Conservation (phyloP, 345 rosid genomes). For the Pugionium dolabratum region DNA sequence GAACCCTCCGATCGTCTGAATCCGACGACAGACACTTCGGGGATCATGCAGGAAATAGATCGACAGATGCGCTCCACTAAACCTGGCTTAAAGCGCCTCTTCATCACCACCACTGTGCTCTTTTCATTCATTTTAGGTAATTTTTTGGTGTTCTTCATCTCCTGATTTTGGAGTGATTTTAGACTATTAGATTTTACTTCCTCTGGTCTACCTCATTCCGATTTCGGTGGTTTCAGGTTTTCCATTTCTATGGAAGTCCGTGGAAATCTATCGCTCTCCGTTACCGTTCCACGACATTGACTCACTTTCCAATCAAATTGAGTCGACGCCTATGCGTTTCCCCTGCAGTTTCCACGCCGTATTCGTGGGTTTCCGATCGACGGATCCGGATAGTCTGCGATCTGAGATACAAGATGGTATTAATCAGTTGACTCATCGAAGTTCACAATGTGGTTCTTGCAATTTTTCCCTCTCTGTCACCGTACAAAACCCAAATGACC, state of each 20-base stretch:
- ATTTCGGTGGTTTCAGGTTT: slow-evolving; percentile 49
- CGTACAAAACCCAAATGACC: slow-evolving; percentile 44
- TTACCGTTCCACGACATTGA: slow-evolving; percentile 79
- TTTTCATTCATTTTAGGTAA: slow-evolving; percentile 74
- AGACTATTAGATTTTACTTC: neutral
- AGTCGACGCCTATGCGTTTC: slow-evolving; percentile 51
- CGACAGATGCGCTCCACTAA: slow-evolving; percentile 59
- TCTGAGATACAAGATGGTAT: slow-evolving; percentile 51
- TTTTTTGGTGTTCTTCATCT: neutral
- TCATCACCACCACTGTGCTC: slow-evolving; percentile 66
- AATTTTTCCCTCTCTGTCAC: slow-evolving; percentile 62
- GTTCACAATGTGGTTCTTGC: slow-evolving; percentile 58
- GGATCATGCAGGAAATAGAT: slow-evolving; percentile 39
- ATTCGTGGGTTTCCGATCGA: slow-evolving; percentile 50
- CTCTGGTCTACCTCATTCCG: neutral
- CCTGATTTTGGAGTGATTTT: neutral
- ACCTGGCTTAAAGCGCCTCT: slow-evolving; percentile 83
- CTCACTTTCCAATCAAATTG: slow-evolving; percentile 51
- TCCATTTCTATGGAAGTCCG: slow-evolving; percentile 82
- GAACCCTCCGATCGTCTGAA: slow-evolving; percentile 46
- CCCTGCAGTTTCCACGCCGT: slow-evolving; percentile 71
- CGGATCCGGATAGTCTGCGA: slow-evolving; percentile 41
- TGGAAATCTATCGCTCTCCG: slow-evolving; percentile 88
- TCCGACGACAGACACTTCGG: slow-evolving; percentile 29
- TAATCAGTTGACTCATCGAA: slow-evolving; percentile 41